A percentile compares a stretch with the other conserved stretches of the same genome.
Evolutionary conservation across 2,329 filamentous ascomycete species (phyloP).

Genomic region (Colletotrichum trifolii): DNA sequence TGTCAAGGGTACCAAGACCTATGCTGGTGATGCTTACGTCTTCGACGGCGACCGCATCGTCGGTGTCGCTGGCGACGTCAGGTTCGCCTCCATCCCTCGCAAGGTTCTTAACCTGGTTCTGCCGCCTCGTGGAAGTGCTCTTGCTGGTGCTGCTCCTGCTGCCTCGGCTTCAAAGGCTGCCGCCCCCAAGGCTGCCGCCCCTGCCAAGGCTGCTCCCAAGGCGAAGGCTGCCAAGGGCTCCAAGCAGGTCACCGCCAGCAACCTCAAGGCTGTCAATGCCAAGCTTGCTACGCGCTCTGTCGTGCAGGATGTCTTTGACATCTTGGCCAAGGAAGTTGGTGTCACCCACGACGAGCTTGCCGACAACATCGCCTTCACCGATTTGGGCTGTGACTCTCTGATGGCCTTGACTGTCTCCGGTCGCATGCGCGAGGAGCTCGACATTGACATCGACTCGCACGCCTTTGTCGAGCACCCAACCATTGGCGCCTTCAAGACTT

Average conservation of each 20-base stretch:
- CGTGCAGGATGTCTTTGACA: slow-evolving; percentile 58
- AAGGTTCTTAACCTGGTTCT: slow-evolving; percentile 74
- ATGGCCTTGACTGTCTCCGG: slow-evolving; percentile 69
- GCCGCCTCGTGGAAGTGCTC: slow-evolving; percentile 65
- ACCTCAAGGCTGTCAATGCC: slow-evolving; percentile 61
- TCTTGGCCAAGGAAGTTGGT: slow-evolving; percentile 67
- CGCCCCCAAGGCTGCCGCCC: slow-evolving; percentile 48
- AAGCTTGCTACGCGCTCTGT: slow-evolving; percentile 59
- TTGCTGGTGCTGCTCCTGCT: slow-evolving; percentile 48
- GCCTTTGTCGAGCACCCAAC: slow-evolving; percentile 66
- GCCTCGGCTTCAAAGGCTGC: slow-evolving; percentile 46
- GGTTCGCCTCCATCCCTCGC: slow-evolving; percentile 75
- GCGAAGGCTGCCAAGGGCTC: slow-evolving; percentile 47
- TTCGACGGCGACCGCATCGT: slow-evolving; percentile 64
- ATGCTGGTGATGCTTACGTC: slow-evolving; percentile 65
- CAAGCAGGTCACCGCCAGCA: slow-evolving; percentile 57
- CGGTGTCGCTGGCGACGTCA: slow-evolving; percentile 64
- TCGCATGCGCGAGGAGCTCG: slow-evolving; percentile 67
- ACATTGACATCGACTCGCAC: slow-evolving; percentile 63
- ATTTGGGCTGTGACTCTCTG: slow-evolving; percentile 71
- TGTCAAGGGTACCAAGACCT: slow-evolving; percentile 61
- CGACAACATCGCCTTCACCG: slow-evolving; percentile 66
- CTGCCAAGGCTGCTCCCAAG: slow-evolving; percentile 46
- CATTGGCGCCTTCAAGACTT: slow-evolving; percentile 63
- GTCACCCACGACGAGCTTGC: slow-evolving; percentile 65